These are phyloP conservation scores for Cyclotella sp. DNA, from an alignment of 108 stramenopile genomes.

Conservation along the genomic window DNA sequence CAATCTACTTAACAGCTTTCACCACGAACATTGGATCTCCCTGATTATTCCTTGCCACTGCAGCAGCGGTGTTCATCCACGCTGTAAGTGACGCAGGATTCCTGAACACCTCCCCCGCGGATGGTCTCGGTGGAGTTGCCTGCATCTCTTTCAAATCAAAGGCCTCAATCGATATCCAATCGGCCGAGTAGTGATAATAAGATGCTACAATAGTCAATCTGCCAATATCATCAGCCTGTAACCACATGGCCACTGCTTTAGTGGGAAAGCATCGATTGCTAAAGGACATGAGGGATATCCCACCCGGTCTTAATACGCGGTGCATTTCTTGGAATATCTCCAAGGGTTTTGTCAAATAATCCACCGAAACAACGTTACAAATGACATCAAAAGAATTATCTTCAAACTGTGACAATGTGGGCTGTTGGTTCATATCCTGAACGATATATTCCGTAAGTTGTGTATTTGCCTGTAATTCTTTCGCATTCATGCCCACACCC, in stretches of 20 bases:
- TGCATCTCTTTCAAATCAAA: slow-evolving; percentile 60
- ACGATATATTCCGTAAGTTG: slow-evolving; percentile 67
- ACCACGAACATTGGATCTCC: slow-evolving; percentile 83
- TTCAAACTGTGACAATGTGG: slow-evolving; percentile 56
- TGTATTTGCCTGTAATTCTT: slow-evolving; percentile 65
- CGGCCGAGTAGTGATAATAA: slow-evolving; percentile 70
- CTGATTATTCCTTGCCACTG: slow-evolving; percentile 56
- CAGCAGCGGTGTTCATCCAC: slow-evolving; percentile 71
- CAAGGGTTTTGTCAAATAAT: slow-evolving; percentile 73
- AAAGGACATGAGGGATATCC: slow-evolving; percentile 68
- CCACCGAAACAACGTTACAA: slow-evolving; percentile 75
- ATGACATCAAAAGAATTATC: slow-evolving; percentile 79
- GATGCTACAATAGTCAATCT: slow-evolving; percentile 72
- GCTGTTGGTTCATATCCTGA: slow-evolving; percentile 70
- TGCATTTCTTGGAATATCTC: slow-evolving; percentile 80
- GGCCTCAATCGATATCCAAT: slow-evolving; percentile 70
- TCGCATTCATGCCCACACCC: slow-evolving; percentile 79
- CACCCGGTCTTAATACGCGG: slow-evolving; percentile 72
- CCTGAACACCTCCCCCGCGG: slow-evolving; percentile 53
- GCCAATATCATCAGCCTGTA: slow-evolving; percentile 78
- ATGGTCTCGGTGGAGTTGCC: slow-evolving; percentile 57
- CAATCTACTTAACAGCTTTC: slow-evolving; percentile 60
- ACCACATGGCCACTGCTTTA: slow-evolving; percentile 85
- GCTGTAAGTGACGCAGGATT: slow-evolving; percentile 64
- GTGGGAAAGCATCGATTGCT: slow-evolving; percentile 81